A percentile compares a stretch with the other conserved stretches of the same genome.
These are phyloP conservation scores for Aspergillus oerlinghausenensis DNA, from an alignment of 2,329 filamentous ascomycete genomes.

Conservation along the genomic window DNA sequence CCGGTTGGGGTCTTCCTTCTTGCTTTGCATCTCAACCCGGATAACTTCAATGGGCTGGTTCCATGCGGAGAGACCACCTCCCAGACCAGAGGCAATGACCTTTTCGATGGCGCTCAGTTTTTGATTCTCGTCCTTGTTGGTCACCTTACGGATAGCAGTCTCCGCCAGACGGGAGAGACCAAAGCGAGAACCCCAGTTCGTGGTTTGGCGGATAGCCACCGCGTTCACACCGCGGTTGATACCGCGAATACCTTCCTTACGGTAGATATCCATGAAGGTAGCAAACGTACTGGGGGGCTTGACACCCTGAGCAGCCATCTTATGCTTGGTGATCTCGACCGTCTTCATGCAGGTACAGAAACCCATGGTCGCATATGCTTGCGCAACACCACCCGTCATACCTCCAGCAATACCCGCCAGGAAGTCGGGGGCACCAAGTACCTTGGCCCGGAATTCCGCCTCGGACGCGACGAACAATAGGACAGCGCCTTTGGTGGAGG, in stretches of 20 bases:
- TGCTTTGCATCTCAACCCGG: constrained; percentile 99
- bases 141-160: constrained; percentile 73
- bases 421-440: constrained; percentile 80
- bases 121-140: constrained; percentile 72
- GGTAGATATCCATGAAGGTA: constrained; percentile 97
- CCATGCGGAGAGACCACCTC: constrained; percentile 94
- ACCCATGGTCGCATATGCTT: constrained; percentile 99
- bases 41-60: constrained; percentile 99
- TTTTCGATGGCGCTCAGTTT: constrained; percentile 80
- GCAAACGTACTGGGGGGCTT: constrained; percentile 86
- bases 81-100: constrained; percentile 77
- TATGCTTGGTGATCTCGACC: constrained; percentile 98
- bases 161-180: constrained; percentile 89
- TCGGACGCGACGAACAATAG: constrained; percentile 98
- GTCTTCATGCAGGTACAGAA: constrained; percentile 99
- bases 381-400: constrained; percentile 89
- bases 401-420: constrained; percentile 83
- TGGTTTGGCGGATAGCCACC: constrained; percentile 97
- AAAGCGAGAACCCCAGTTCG: constrained; percentile 97
- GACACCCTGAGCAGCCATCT: constrained; percentile 76
- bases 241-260: constrained; percentile 83
- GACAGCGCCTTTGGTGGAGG: constrained; percentile 97
- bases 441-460: constrained; percentile 89
- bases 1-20: constrained; percentile 94
- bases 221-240: constrained; percentile 99